Evolutionary conservation across 345 rosid genomes (phyloP).

Genomic region (Sisymbrium altissimum): DNA sequence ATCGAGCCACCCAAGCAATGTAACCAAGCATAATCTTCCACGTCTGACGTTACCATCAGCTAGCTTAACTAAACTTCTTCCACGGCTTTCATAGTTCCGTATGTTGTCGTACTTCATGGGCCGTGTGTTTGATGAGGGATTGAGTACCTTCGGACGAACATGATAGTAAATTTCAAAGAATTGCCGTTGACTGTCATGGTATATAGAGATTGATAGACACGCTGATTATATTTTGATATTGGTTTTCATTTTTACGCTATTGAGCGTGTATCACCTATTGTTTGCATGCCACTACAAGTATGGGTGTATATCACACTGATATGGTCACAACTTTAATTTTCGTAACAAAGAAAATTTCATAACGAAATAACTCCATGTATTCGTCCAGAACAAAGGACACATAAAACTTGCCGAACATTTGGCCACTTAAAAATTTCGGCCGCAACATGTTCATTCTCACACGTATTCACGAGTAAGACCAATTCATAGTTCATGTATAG

Average conservation of each 20-base stretch:
- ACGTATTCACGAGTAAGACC: slow-evolving; percentile 19
- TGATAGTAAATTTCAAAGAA: too few species aligned
- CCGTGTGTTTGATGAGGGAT: too few species aligned
- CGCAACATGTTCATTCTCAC: slow-evolving; percentile 16
- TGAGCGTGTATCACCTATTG: not conserved
- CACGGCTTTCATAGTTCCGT: too few species aligned
- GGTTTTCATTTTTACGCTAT: not conserved
- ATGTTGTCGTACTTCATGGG: too few species aligned
- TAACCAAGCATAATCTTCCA: too few species aligned
- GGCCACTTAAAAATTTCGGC: not conserved
- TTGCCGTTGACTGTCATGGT: too few species aligned
- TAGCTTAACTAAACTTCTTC: too few species aligned
- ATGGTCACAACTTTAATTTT: not conserved
- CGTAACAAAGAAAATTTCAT: not conserved
- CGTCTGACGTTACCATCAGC: too few species aligned
- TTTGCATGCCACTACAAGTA: not conserved
- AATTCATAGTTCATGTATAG: slow-evolving; percentile 6
- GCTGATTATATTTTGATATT: not conserved
- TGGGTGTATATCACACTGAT: too few species aligned
- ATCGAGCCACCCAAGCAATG: too few species aligned
- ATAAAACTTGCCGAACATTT: too few species aligned
- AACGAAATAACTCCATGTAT: not conserved
- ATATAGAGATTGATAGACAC: not conserved
- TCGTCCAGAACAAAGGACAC: not conserved
- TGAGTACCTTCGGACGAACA: too few species aligned